Base-by-base conservation (phyloP, 331 rosid species). In the Pyracantha coccinea region DNA sequence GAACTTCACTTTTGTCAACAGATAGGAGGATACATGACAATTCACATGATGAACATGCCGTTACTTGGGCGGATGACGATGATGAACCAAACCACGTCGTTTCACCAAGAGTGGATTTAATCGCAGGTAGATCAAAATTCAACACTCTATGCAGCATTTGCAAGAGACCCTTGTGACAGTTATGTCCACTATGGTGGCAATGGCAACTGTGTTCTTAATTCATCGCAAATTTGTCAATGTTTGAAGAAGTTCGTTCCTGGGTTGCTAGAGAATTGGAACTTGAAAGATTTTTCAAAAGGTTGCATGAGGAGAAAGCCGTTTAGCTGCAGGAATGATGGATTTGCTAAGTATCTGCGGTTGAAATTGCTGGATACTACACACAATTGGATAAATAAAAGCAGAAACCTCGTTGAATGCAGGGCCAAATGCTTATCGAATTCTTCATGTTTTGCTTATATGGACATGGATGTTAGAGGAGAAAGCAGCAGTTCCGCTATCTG, bases 221-320 rank as follows among this genome's bases (percentile, higher is more conserved):
- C 72, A 17, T 59, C 84, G 1, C 91, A 88, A 7, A 44, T 81
- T 21, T 88, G 89, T 68, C 86, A 81, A 33, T 88, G 91, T 73
- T 77, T 88, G 32, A 68, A 53, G 25, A 86, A 84, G 24, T 87
- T 88, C 71, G 60, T 35, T 58, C 87, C 89, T 1, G 77, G 64
- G 60, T 85, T 83, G 11, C 45, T 17, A 3, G 35, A 54, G 15
- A 74, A 61, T 6, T 85, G 91, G 91, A 75, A 68, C n/a, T 17
- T 75, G 27, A 77, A 74, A 64, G 75, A 88, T 1, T 88, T 82
- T 86, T 78, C 82, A 52, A 16, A 65, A 44, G 91, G 91, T 17
- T 85, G 91, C 66, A 65, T 67, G 13, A 79, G 67, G 21, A 72
- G 7, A 14, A 74, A 78, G 57, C 69, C 67, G 54, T 28, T 78